Evolutionary conservation across 805 yeast genomes (phyloP).

Genomic region (Saccharomyces cerevisiae): DNA sequence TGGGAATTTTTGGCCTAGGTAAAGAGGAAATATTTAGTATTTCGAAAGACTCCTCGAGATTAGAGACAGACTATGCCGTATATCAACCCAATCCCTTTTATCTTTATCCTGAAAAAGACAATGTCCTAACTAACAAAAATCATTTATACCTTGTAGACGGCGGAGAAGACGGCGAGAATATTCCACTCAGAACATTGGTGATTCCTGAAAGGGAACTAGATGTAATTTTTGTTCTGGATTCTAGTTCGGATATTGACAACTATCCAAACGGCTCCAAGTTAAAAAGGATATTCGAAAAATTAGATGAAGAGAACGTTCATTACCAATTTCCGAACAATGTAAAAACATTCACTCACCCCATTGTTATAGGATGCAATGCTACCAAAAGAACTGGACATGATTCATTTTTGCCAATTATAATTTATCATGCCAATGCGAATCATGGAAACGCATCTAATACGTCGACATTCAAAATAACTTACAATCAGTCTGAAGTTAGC

Average conservation of each 20-base stretch:
- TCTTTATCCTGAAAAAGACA: conserved; percentile 17
- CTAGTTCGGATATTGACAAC: conserved; percentile 44
- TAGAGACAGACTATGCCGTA: conserved; percentile 43
- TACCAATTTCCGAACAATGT: conserved; percentile 20
- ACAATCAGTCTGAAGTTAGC: conserved; percentile 36
- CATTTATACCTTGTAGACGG: conserved; percentile 58
- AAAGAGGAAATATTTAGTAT: not conserved
- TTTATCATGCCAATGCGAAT: conserved; percentile 42
- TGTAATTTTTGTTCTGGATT: conserved; percentile 53
- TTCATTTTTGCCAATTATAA: conserved; percentile 39
- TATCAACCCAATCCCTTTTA: conserved; percentile 58
- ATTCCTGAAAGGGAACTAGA: conserved; percentile 57
- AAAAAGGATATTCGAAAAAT: conserved; percentile 27
- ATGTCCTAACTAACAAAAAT: conserved; percentile 25
- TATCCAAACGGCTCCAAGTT: conserved; percentile 56
- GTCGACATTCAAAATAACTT: conserved; percentile 51
- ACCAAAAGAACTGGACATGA: conserved; percentile 11
- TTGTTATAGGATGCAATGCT: conserved; percentile 72
- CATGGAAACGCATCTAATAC: conserved; percentile 41
- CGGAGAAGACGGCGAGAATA: conserved; percentile 68
- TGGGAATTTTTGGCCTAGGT: conserved; percentile 20
- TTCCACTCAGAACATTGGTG: conserved; percentile 59
- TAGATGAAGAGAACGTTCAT: conserved; percentile 5
- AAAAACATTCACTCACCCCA: conserved; percentile 37
- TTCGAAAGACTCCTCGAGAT: not conserved